phyloP scores from a whole-genome alignment of 306 rosid genomes.

The Trifolium dubium region DNA sequence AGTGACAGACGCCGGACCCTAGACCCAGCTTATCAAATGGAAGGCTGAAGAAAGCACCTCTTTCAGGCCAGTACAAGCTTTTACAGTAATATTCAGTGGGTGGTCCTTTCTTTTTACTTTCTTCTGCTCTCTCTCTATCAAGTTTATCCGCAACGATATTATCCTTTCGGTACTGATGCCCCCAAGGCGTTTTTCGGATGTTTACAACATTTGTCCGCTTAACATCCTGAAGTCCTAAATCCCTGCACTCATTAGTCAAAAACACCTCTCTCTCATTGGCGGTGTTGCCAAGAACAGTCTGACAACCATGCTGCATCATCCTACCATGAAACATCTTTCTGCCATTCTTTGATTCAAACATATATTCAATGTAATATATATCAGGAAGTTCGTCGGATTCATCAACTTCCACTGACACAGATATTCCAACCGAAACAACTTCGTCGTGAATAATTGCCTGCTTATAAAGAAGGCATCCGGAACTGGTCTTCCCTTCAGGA shows the following conservation, averaged over 20 bases:
- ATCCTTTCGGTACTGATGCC: slow-evolving; percentile 74
- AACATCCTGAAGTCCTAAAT: slow-evolving; percentile 58
- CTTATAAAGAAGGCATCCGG: slow-evolving; percentile 62
- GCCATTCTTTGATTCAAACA: slow-evolving; percentile 73
- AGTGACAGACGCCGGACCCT: slow-evolving; percentile 76
- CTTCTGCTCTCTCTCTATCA: slow-evolving; percentile 82
- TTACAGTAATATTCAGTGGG: slow-evolving; percentile 80
- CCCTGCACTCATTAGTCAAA: slow-evolving; percentile 75
- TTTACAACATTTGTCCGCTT: slow-evolving; percentile 56
- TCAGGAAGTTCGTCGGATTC: slow-evolving; percentile 59
- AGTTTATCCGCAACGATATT: slow-evolving; percentile 55
- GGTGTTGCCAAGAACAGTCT: slow-evolving; percentile 88
- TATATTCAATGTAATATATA: slow-evolving; percentile 76
- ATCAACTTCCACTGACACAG: slow-evolving; percentile 72
- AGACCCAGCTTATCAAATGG: slow-evolving; percentile 65
- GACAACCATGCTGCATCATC: slow-evolving; percentile 69
- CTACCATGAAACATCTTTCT: slow-evolving; percentile 88
- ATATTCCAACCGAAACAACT: slow-evolving; percentile 64
- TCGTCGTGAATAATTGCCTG: slow-evolving; percentile 65
- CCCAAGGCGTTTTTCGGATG: slow-evolving; percentile 68
- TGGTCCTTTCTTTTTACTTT: slow-evolving; percentile 76
- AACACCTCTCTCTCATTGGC: slow-evolving; percentile 89
- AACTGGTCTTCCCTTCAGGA: slow-evolving; percentile 60
- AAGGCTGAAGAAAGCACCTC: slow-evolving; percentile 80
- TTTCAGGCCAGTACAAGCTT: slow-evolving; percentile 85